These are phyloP conservation scores for Monosporascus sp. DNA, from an alignment of 2,329 filamentous ascomycete genomes.

Conservation along the genomic window DNA sequence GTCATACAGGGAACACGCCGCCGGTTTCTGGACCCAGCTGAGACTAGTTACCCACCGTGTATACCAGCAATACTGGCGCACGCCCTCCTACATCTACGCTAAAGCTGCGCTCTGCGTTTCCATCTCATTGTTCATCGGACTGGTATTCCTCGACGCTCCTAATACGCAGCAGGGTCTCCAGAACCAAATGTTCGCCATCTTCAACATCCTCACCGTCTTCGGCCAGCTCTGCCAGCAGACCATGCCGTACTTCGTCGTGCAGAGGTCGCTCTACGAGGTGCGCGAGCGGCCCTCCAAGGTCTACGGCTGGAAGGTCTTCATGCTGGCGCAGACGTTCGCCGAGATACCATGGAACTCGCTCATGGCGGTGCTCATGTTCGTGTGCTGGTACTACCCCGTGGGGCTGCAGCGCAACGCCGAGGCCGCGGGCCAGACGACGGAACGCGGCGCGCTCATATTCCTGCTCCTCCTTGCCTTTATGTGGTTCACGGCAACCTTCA, in stretches of 20 bases:
- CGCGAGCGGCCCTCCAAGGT: conserved; percentile 80
- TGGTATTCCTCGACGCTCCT: conserved; percentile 69
- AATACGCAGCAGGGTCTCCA: conserved; percentile 73
- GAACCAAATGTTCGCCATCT: conserved; percentile 82
- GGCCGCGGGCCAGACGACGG: conserved; percentile 51
- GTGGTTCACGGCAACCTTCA: conserved; percentile 76
- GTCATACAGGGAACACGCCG: conserved; percentile 72
- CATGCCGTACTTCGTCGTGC: conserved; percentile 81
- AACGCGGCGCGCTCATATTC: conserved; percentile 75
- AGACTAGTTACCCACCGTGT: conserved; percentile 64
- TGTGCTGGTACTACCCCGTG: conserved; percentile 82
- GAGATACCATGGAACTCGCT: conserved; percentile 82
- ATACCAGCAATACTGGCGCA: conserved; percentile 90
- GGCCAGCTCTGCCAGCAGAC: conserved; percentile 73
- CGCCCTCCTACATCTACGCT: conserved; percentile 81
- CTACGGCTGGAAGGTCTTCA: conserved; percentile 81
- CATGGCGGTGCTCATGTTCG: conserved; percentile 70
- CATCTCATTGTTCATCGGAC: conserved; percentile 71
- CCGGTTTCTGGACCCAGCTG: conserved; percentile 64
- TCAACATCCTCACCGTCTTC: conserved; percentile 79
- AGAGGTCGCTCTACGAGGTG: conserved; percentile 77
- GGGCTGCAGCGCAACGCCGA: conserved; percentile 68
- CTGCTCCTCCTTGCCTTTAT: conserved; percentile 70
- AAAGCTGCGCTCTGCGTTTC: conserved; percentile 65
- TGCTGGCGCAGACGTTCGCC: conserved; percentile 75